These are phyloP conservation scores for Chaetomiaceae sp. DNA, from an alignment of 2,329 filamentous ascomycete species.

Conservation along the genomic window DNA sequence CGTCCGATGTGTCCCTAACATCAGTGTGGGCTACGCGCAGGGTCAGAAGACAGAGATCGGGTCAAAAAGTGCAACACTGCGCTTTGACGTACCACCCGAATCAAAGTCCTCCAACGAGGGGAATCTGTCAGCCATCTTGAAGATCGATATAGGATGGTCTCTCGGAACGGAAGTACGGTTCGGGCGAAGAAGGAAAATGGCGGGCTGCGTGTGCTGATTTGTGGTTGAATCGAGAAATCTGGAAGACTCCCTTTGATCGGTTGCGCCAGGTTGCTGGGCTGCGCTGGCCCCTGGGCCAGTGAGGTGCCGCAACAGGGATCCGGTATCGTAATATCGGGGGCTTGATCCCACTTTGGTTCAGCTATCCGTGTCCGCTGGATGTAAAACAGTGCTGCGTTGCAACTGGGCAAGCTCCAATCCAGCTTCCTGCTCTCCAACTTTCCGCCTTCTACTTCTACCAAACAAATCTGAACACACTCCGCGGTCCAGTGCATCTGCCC, in stretches of 20 bases:
- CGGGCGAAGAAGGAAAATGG: background rate
- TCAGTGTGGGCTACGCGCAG: conserved; percentile 60
- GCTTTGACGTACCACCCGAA: conserved; percentile 50
- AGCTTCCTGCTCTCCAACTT: conserved; percentile 14
- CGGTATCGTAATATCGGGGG: conserved; percentile 8
- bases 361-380: conserved; percentile 7
- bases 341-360: background rate
- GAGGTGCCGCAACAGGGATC: conserved; percentile 7
- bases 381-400: conserved; percentile 14
- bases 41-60: conserved; percentile 14
- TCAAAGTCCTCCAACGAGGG: conserved; percentile 77
- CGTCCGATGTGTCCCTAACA: conserved; percentile 52
- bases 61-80: background rate
- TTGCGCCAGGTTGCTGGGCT: conserved; percentile 23
- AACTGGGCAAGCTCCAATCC: conserved; percentile 18
- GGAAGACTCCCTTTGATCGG: conserved; percentile 18
- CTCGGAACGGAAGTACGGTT: background rate
- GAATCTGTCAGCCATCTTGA: conserved; percentile 70
- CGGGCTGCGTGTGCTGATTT: background rate
- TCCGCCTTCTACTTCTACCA: conserved; percentile 15
- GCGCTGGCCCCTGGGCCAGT: conserved; percentile 10
- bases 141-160: background rate
- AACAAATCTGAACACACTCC: conserved; percentile 18
- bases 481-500: conserved; percentile 13
- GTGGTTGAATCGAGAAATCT: conserved; percentile 3